Evolutionary conservation across 1,284 basidiomycete genomes (phyloP).

Genomic region (Ganoderma resinaceum): DNA sequence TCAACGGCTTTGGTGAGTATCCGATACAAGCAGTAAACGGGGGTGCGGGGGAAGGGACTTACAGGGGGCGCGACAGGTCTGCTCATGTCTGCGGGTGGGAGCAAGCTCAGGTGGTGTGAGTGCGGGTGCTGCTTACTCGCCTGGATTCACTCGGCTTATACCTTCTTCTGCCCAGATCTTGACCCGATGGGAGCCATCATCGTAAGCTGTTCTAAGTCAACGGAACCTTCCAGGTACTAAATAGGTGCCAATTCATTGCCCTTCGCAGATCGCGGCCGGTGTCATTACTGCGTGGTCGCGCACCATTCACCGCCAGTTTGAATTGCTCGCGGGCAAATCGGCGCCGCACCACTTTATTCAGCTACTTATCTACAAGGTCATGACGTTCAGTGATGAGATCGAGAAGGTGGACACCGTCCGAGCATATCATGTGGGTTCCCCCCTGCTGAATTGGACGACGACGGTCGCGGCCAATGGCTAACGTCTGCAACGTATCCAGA

Average conservation of each 20-base stretch:
- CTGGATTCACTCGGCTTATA: conserved; percentile 4
- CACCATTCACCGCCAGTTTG: conserved; percentile 85
- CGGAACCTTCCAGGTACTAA: background rate
- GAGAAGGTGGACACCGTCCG: conserved; percentile 88
- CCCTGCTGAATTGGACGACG: background rate
- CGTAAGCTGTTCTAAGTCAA: conserved; percentile 49
- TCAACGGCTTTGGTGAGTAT: conserved; percentile 75
- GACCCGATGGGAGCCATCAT: conserved; percentile 85
- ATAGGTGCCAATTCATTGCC: background rate
- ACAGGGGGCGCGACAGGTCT: conserved; percentile 61
- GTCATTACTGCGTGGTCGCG: conserved; percentile 85
- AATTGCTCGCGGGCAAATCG: conserved; percentile 88
- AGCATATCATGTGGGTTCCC: conserved; percentile 78
- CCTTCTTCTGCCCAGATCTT: conserved; percentile 53
- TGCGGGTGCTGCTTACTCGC: conserved; percentile 25
- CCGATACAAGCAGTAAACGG: background rate
- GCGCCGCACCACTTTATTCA: conserved; percentile 92
- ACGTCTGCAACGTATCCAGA: conserved; percentile 44
- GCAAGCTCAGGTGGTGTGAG: conserved; percentile 86
- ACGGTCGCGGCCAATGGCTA: background rate
- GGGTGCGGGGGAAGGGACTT: background rate
- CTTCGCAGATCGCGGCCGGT: conserved; percentile 71
- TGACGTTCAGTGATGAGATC: conserved; percentile 89
- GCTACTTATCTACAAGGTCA: conserved; percentile 91
- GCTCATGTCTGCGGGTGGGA: conserved; percentile 90